Conservation (phyloP, 805 yeast species). For the Wickerhamiella spandovensis region DNA sequence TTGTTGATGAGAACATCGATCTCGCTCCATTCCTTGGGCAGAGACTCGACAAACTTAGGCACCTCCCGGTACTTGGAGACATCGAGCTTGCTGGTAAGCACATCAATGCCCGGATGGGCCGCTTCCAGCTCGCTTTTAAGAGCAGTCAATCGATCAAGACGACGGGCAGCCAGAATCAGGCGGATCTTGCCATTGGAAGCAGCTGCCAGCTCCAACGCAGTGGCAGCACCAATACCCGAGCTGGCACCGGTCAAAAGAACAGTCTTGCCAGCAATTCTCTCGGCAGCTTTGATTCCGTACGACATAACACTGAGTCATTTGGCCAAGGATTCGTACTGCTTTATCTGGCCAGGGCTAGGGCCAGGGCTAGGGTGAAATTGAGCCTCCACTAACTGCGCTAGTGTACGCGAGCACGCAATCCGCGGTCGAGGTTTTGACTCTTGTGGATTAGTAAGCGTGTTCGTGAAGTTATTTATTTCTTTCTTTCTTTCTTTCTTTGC, state of each 20-base stretch:
- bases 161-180: slow-evolving; percentile 66
- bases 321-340: background rate
- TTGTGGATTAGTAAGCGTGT: no score
- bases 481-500: no score
- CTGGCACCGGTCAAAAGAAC: slow-evolving; percentile 92
- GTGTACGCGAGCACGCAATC: no score
- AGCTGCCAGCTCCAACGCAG: slow-evolving; percentile 74
- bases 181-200: slow-evolving; percentile 60
- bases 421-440: no score
- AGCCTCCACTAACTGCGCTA: no score
- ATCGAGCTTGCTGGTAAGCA: slow-evolving; percentile 39
- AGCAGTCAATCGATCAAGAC: slow-evolving; percentile 44
- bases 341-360: background rate
- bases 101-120: slow-evolving; percentile 35
- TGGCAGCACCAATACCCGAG: slow-evolving; percentile 87
- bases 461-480: no score
- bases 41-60: slow-evolving; percentile 35
- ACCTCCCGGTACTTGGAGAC: slow-evolving; percentile 40
- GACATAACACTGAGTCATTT: slow-evolving; percentile 16
- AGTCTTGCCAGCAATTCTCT: slow-evolving; percentile 66
- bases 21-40: slow-evolving; percentile 43
- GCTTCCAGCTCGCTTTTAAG: slow-evolving; percentile 34
- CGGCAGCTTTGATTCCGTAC: slow-evolving; percentile 63
- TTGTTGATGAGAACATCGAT: slow-evolving; percentile 53
- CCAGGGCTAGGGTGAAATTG: no score